These are phyloP conservation scores for Xylariaceae sp. DNA, from an alignment of 2,329 filamentous ascomycete genomes.

Conservation along the genomic window DNA sequence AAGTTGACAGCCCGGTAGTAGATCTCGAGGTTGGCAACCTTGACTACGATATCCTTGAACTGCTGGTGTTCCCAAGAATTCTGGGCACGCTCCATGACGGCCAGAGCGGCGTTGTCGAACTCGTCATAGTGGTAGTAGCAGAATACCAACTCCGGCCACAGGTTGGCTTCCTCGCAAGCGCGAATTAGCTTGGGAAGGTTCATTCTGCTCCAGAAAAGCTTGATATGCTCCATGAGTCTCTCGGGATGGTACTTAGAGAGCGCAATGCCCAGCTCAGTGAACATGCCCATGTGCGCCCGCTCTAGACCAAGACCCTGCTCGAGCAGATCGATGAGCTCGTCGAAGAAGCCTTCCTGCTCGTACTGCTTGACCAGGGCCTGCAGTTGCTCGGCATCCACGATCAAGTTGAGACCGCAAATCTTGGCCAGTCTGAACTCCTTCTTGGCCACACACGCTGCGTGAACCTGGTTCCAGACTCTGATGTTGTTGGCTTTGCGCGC, in stretches of 20 bases:
- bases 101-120: slow-evolving; percentile 91
- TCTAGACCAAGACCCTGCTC: slow-evolving; percentile 93
- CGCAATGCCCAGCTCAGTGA: slow-evolving; percentile 86
- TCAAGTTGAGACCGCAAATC: slow-evolving; percentile 96
- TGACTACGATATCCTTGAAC: slow-evolving; percentile 97
- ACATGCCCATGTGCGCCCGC: slow-evolving; percentile 92
- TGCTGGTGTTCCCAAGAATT: slow-evolving; percentile 99
- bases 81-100: slow-evolving; percentile 95
- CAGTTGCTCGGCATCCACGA: slow-evolving; percentile 94
- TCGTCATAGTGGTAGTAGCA: slow-evolving; percentile 98
- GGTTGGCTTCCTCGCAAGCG: slow-evolving; percentile 84
- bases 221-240: slow-evolving; percentile 95
- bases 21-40: slow-evolving; percentile 97
- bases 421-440: slow-evolving; percentile 98
- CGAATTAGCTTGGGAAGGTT: slow-evolving; percentile 97
- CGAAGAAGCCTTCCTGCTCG: slow-evolving; percentile 94
- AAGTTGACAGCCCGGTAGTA: slow-evolving; percentile 97
- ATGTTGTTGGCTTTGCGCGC: slow-evolving; percentile 98
- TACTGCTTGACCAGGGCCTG: slow-evolving; percentile 92
- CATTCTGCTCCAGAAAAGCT: slow-evolving; percentile 96
- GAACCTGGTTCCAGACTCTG: slow-evolving; percentile 98
- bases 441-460: slow-evolving; percentile 91
- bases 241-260: slow-evolving; percentile 93
- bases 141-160: slow-evolving; percentile 98
- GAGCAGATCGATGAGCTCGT: slow-evolving; percentile 89